phyloP scores from a whole-genome alignment of 768 basidiomycete genomes.

The Obba rivulosa region DNA sequence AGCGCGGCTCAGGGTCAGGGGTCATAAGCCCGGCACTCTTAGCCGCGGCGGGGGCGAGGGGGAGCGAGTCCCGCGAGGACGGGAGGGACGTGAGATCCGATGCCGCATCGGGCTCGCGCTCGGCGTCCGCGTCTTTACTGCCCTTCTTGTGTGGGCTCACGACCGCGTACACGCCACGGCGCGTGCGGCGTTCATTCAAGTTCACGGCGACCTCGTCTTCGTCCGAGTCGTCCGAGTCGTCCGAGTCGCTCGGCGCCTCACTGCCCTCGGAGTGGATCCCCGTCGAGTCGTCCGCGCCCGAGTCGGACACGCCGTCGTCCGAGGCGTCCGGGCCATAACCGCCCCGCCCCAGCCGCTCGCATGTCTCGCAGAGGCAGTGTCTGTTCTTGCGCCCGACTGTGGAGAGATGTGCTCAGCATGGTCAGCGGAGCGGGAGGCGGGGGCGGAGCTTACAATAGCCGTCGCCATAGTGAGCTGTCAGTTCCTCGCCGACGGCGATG shows the following conservation, averaged over 20 bases:
- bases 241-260: conserved; percentile 26
- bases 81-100: conserved; percentile 45
- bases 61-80: conserved; percentile 26
- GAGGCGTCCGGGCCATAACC: conserved; percentile 59
- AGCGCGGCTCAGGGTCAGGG: conserved; percentile 21
- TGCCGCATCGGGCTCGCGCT: conserved; percentile 41
- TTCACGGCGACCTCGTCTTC: conserved; percentile 42
- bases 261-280: conserved; percentile 46
- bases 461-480: conserved; percentile 87
- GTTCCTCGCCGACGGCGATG: conserved; percentile 78
- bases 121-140: conserved; percentile 49
- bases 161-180: conserved; percentile 77
- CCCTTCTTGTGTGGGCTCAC: conserved; percentile 40
- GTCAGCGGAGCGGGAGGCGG: conserved; percentile 6
- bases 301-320: conserved; percentile 40
- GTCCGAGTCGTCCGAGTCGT: conserved; percentile 19
- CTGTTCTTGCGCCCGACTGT: conserved; percentile 64
- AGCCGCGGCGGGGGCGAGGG: neutral
- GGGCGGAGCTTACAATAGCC: conserved; percentile 68
- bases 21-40: conserved; percentile 21
- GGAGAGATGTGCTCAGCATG: conserved; percentile 16
- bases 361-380: conserved; percentile 82
- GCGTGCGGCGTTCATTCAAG: conserved; percentile 74
- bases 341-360: conserved; percentile 69
- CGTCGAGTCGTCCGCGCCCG: conserved; percentile 23